Percentiles rank a stretch among this genome's conserved stretches.
Evolutionary conservation across 805 yeast species (phyloP).

Genomic region (Suhomyces kilbournensis): DNA sequence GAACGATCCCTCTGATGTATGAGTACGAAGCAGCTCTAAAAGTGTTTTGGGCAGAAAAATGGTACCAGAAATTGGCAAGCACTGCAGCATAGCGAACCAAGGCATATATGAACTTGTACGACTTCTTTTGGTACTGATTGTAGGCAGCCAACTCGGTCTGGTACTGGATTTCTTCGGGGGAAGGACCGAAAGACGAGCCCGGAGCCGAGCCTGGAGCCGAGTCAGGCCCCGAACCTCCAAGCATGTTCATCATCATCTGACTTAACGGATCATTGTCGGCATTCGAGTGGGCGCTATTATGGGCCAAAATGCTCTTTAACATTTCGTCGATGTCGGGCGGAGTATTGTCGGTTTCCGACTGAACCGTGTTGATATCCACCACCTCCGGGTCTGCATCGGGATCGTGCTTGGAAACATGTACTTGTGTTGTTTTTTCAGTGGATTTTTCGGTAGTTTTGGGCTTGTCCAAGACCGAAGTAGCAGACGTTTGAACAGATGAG

Average conservation of each 20-base stretch:
- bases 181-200: constrained; percentile 3
- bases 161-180: constrained; percentile 23
- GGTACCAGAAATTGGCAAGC: constrained; percentile 33
- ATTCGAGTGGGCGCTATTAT: neutral
- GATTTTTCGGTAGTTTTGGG: constrained; percentile 3
- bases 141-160: constrained; percentile 28
- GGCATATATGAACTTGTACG: constrained; percentile 32
- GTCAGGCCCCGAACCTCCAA: constrained; percentile 6
- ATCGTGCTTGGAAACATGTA: neutral
- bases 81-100: constrained; percentile 26
- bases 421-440: neutral
- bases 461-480: constrained; percentile 36
- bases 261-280: constrained; percentile 25
- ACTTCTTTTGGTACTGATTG: constrained; percentile 29
- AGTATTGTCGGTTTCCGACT: constrained; percentile 12
- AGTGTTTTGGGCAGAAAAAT: constrained; percentile 18
- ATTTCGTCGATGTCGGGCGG: constrained; percentile 32
- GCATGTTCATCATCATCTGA: constrained; percentile 32
- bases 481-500: constrained; percentile 30
- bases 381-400: constrained; percentile 39
- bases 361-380: constrained; percentile 27
- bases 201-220: neutral
- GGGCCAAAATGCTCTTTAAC: constrained; percentile 30
- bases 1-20: constrained; percentile 21
- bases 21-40: constrained; percentile 27